Evolutionary conservation across 2,329 filamentous ascomycete species (phyloP), one percentile per base, ranked within the genome.

Genomic region (Talaromyces sp.): DNA sequence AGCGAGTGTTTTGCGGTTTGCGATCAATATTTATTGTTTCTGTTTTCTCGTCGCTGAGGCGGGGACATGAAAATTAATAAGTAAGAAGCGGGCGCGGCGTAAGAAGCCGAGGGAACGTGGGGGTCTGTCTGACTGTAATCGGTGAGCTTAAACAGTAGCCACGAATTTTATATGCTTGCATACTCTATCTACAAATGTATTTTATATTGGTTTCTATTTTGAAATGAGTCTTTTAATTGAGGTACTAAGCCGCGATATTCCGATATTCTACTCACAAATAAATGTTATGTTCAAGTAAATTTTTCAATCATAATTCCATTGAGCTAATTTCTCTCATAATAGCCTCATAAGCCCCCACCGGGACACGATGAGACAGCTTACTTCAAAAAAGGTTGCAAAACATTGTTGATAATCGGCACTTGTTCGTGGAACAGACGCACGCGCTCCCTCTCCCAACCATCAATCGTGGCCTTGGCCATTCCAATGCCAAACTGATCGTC

Each of bases 401-500:
- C 30, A n/a, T 51, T 59, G 14, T 40, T 16, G 6, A 63, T n/a
- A 34, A 61, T 34, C 6, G 57, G 61, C 4, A 53, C 5, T 31
- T 60, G 57, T 23, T 61, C 51, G 30, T 63, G 61, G 18, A 63
- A 63, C 47, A 61, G 16, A 14, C 53, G 60, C 34, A 63, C 61
- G 44, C 61, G 31, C 40, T 63, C 61, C 47, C 58, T 63, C 54
- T 63, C 61, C 57, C 52, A 61, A 6, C 61, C 61, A 34, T 63
- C 58, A 27, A 63, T 58, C 14, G 61, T 63, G 18, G 7, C 54
- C 51, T 61, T 63, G 2, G 77, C 74, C 57, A 75, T 76, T 2
- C 82, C 80, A 12, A 85, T 79, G 0, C 79, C 74, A 61, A 85
- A 79, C 68, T 85, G 80, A 56, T 85, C 82, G 53, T 82, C 76